Percentiles rank a stretch among this genome's conserved stretches.
phyloP scores from a whole-genome alignment of 768 basidiomycete species.

The Suillus subluteus region DNA sequence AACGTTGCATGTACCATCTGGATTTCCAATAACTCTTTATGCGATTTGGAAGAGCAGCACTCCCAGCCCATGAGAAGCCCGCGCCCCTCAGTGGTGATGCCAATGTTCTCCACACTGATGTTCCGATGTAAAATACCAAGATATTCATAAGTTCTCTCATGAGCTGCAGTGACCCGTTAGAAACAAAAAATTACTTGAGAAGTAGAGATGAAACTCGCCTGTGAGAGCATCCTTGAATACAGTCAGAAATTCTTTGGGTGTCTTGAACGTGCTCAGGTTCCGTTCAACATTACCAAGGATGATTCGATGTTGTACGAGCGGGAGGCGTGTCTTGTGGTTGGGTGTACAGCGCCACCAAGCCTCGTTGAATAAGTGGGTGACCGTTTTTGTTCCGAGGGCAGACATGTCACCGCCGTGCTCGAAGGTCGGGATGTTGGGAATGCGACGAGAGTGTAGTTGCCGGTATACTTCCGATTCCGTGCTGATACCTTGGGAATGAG shows the following conservation, averaged over 20 bases:
- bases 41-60: not conserved
- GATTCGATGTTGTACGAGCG: constrained; percentile 3
- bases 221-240: constrained; percentile 1
- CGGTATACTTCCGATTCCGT: constrained; percentile 27
- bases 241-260: not conserved
- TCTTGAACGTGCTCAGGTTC: not conserved
- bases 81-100: constrained; percentile 16
- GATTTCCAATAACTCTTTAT: not conserved
- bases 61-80: constrained; percentile 33
- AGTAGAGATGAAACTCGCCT: not conserved
- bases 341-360: not conserved
- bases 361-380: constrained; percentile 13
- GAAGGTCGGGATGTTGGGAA: constrained; percentile 30
- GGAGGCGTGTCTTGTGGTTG: too few species aligned
- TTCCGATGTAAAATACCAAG: constrained; percentile 28
- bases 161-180: constrained; percentile 17
- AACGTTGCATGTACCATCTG: not conserved
- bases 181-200: not conserved
- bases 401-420: constrained; percentile 35
- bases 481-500: constrained; percentile 10
- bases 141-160: constrained; percentile 18
- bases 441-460: constrained; percentile 19
- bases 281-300: constrained; percentile 7
- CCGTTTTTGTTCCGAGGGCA: constrained; percentile 9
- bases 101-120: constrained; percentile 27